Evolutionary conservation across 257 asterid genomes (phyloP).

Genomic region (Avicennia marina): DNA sequence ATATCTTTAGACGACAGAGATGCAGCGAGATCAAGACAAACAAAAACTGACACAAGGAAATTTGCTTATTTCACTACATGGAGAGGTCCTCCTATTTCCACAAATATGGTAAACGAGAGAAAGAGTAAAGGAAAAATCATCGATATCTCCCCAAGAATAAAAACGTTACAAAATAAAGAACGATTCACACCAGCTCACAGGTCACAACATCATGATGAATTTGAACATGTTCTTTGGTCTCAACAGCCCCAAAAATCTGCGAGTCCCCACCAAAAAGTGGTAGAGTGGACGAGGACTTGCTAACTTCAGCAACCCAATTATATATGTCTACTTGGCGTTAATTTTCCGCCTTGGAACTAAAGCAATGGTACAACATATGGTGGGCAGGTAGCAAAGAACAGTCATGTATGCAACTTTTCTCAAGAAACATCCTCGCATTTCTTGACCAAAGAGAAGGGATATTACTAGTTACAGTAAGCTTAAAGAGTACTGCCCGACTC

Average conservation of each 20-base stretch:
- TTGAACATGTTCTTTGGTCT: background rate
- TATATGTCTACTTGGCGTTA: background rate
- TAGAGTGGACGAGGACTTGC: background rate
- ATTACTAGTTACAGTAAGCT: too few species aligned
- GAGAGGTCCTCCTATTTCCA: too few species aligned
- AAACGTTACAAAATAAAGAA: too few species aligned
- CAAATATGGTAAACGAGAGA: too few species aligned
- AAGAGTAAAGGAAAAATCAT: too few species aligned
- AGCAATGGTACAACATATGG: too few species aligned
- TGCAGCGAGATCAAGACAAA: too few species aligned
- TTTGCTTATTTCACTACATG: too few species aligned
- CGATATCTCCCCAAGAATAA: too few species aligned
- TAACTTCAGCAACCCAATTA: background rate
- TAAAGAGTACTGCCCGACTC: too few species aligned
- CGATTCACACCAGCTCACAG: background rate
- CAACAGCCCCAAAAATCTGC: background rate
- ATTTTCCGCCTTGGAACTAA: slow-evolving; percentile 7
- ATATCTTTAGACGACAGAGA: too few species aligned
- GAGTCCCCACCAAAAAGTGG: slow-evolving; percentile 1
- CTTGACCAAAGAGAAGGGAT: background rate
- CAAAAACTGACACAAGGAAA: too few species aligned
- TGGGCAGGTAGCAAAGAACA: background rate
- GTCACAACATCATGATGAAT: background rate
- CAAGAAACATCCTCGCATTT: background rate
- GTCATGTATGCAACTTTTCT: background rate